Base-by-base conservation (phyloP, 2,329 filamentous ascomycete species). In the Lasiodiplodia citricola region DNA sequence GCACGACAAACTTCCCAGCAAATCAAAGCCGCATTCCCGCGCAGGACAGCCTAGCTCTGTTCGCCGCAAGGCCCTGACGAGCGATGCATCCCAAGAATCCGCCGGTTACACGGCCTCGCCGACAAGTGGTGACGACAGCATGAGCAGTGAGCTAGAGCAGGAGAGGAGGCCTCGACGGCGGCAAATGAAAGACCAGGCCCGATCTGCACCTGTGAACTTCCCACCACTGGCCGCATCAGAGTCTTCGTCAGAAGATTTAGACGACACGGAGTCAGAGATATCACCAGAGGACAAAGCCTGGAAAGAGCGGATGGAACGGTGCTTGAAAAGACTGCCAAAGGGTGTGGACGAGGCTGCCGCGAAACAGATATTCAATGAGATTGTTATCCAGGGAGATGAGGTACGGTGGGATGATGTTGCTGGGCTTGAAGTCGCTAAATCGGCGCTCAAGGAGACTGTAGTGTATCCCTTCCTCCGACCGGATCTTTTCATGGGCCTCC, bases 401-500 rank as follows among this genome's bases (percentile, higher is more conserved):
- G 96, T 99, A 2, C 93, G 92, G 74, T 99, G 96, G 96, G 87
- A 89, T 58, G 96, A 99, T 76, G 92, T 99, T 68, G 94, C 96
- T 0, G 96, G 96, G 0, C 83, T 99, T 4, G 92, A 97, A 62
- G 87, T 92, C 66, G 96, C 96, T 41, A 99, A 99, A 77, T 92
- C 90, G 67, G 94, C 96, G 0, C 83, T 99, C 62, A 95, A 97
- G 75, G 96, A 99, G 80, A 94, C 94, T 0, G 96, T 99, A 1
- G 95, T 99, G 2, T 99, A 99, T 75, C 96, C 96, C 0, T 98
- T 99, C 77, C 83, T 99, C 13, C 91, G 96, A 1, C 96, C 96
- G 1, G 96, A 99, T 80, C 83, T 99, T 2, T 99, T 99, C 82
- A 96, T 95, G 87, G 96, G 96, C 0, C 85, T 99, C 13, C 91